A percentile compares a stretch with the other conserved stretches of the same genome.
These are phyloP conservation scores for Termitomyces sp. DNA, from an alignment of 768 basidiomycete species.

Conservation along the genomic window DNA sequence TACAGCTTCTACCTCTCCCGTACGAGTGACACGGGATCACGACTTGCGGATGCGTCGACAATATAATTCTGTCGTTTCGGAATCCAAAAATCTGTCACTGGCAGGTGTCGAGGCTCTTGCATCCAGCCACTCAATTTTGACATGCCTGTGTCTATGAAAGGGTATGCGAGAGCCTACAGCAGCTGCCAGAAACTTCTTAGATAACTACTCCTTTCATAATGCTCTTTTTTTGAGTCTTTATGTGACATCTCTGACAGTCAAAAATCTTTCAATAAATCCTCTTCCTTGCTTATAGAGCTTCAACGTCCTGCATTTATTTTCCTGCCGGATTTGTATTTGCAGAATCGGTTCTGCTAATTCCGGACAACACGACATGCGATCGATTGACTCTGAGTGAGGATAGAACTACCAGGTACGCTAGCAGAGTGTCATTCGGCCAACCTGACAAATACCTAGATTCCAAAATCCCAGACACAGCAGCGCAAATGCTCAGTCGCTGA, in stretches of 20 bases:
- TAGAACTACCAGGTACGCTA: slow-evolving; percentile 13
- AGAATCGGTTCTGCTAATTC: not conserved
- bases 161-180: not conserved
- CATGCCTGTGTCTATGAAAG: not conserved
- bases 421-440: slow-evolving; percentile 7
- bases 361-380: not conserved
- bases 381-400: slow-evolving; percentile 3
- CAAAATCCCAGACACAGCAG: slow-evolving; percentile 8
- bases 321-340: not conserved
- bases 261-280: not conserved
- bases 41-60: not conserved
- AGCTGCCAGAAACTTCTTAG: not conserved
- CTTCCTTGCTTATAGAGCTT: not conserved
- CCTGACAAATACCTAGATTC: slow-evolving; percentile 10
- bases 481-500: not conserved
- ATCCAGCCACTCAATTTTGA: not conserved
- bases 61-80: not conserved
- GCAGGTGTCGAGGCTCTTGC: not conserved
- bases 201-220: not conserved
- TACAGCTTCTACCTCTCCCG: not conserved
- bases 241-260: not conserved
- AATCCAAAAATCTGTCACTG: not conserved
- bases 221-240: not conserved
- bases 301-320: not conserved
- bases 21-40: not conserved